Evolutionary conservation across 805 yeast genomes (phyloP).

Genomic region (Kodamaea leandrae): DNA sequence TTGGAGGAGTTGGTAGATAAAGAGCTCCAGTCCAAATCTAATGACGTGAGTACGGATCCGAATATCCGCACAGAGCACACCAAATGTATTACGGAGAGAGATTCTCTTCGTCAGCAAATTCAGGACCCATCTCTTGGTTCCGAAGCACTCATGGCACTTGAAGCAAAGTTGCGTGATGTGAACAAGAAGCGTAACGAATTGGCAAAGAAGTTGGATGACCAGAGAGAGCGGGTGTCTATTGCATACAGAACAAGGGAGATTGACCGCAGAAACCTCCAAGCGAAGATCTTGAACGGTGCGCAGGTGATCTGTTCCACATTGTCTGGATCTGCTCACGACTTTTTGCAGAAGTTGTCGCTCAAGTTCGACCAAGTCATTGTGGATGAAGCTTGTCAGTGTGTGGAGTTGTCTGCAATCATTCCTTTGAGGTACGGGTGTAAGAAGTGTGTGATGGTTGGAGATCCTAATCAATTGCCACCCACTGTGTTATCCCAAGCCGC

Average conservation of each 20-base stretch:
- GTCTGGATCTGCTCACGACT: slow-evolving; percentile 92
- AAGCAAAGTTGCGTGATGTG: slow-evolving; percentile 52
- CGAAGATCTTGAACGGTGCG: slow-evolving; percentile 65
- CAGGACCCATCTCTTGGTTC: slow-evolving; percentile 30
- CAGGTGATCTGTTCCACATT: slow-evolving; percentile 88
- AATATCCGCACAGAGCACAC: slow-evolving; percentile 50
- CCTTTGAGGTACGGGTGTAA: slow-evolving; percentile 90
- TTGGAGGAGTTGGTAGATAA: slow-evolving; percentile 82
- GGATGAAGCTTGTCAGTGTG: slow-evolving; percentile 98
- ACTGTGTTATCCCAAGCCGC: slow-evolving; percentile 92
- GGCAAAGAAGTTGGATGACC: slow-evolving; percentile 72
- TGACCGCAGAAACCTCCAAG: slow-evolving; percentile 72
- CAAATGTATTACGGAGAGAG: slow-evolving; percentile 56
- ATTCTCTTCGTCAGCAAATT: slow-evolving; percentile 45
- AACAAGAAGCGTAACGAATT: slow-evolving; percentile 62
- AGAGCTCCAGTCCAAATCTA: slow-evolving; percentile 40
- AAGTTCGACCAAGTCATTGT: slow-evolving; percentile 87
- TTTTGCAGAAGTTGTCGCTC: slow-evolving; percentile 69
- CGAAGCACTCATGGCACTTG: slow-evolving; percentile 46
- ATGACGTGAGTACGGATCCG: slow-evolving; percentile 42
- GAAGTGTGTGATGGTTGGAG: slow-evolving; percentile 95
- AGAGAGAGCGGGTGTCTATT: slow-evolving; percentile 69
- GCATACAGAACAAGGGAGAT: slow-evolving; percentile 74
- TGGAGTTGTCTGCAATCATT: slow-evolving; percentile 85
- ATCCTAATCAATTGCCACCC: slow-evolving; percentile 97